Base-by-base conservation (phyloP, 768 basidiomycete genomes). In the Termitomyces sp. region DNA sequence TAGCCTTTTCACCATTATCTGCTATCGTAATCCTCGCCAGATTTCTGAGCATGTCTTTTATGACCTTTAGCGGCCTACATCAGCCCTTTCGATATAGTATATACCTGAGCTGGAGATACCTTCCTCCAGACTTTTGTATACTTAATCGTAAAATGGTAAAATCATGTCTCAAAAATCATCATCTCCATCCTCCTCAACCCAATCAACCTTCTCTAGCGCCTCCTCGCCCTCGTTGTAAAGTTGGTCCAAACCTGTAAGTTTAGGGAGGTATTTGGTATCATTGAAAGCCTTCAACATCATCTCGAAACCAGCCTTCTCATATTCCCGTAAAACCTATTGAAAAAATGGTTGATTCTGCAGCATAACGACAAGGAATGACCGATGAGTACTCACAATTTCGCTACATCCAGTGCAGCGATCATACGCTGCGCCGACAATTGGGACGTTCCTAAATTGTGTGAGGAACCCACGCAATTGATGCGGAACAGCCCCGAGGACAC, bases 391-490 rank as follows among this genome's bases (percentile, higher is more conserved):
- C 58, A 93, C 93, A 22, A 79, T 79, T 62, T 90, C 85, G 54
- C 89, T 91, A 68, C 97, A 99, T 0, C 93, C 97, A 1, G 95
- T 96, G 69, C 96, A 99, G 55, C 80, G 76, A 54, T 87, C 82
- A 68, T 90, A 99, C 1, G 94, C 92, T 2, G 89, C 85, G 0
- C 96, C 97, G 0, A 88, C 85, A 58, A 99, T 86, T 27, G 85
- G 83, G 64, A 98, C 77, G 43, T 86, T 93, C 52, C 86, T 80
- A 78, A 96, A 99, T 61, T 93, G 88, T 5, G 86, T 85, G 3
- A 98, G 80, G 76, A 86, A 94, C 0, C 95, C 97, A 5, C 97
- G 86, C 10, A 98, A 78, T 68, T 98, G 95, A 69, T 98, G 97
- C 1, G 97, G 97, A 4, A 98, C 91, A 18, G 88, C 74, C 0